A percentile compares a stretch with the other conserved stretches of the same genome.
Conservation (phyloP, 768 basidiomycete genomes). For the Cystobasidium onofrii region DNA sequence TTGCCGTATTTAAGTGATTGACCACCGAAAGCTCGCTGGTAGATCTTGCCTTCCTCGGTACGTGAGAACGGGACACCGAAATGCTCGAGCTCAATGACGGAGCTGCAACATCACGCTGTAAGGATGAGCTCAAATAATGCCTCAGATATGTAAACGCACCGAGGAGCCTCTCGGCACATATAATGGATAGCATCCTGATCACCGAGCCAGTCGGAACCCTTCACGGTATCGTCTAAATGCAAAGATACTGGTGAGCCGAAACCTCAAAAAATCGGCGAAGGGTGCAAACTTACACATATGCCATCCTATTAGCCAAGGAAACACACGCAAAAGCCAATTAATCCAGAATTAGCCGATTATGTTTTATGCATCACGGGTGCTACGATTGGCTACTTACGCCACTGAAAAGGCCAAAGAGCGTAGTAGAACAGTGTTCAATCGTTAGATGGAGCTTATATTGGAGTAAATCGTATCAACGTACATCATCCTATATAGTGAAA, state of each 20-base stretch:
- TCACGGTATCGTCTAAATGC: slow-evolving; percentile 54
- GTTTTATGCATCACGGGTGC: not conserved
- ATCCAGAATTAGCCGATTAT: not conserved
- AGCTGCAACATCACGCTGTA: not conserved
- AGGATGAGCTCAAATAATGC: not conserved
- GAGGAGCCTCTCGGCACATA: slow-evolving; percentile 96
- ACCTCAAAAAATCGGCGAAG: not conserved
- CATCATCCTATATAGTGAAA: slow-evolving; percentile 4
- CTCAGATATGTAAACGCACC: slow-evolving; percentile 48
- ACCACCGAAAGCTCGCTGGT: slow-evolving; percentile 97
- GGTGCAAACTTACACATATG: slow-evolving; percentile 15
- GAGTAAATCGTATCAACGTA: not conserved
- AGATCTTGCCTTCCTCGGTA: slow-evolving; percentile 97
- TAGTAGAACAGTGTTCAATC: not conserved
- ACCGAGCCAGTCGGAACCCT: slow-evolving; percentile 99
- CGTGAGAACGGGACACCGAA: slow-evolving; percentile 97
- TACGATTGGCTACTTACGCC: slow-evolving; percentile 21
- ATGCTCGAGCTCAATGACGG: slow-evolving; percentile 72
- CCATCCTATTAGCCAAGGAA: not conserved
- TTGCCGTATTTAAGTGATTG: slow-evolving; percentile 95
- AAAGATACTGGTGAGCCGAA: slow-evolving; percentile 11
- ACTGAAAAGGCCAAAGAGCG: slow-evolving; percentile 1
- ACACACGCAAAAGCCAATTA: not conserved
- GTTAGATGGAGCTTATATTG: too few species aligned
- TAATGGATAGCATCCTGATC: slow-evolving; percentile 97